A percentile compares a stretch with the other conserved stretches of the same genome.
phyloP scores from a whole-genome alignment of 2,329 filamentous ascomycete genomes.

The Fusarium chlamydosporum region DNA sequence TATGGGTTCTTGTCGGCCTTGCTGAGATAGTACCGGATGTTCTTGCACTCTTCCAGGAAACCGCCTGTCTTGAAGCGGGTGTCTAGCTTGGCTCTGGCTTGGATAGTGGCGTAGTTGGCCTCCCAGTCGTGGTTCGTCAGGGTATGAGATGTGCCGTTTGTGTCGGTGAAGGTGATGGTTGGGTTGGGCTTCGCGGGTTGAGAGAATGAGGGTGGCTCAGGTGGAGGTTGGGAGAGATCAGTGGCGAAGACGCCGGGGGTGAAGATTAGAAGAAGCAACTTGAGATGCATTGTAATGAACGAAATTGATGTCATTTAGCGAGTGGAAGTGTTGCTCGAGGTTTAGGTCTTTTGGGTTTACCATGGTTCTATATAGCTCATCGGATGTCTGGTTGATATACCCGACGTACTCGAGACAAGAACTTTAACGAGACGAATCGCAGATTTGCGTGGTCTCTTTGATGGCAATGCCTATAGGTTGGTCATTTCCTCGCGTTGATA shows the following conservation, averaged over 20 bases:
- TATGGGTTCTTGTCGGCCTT: constrained; percentile 23
- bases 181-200: background rate
- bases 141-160: constrained; percentile 2
- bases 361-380: background rate
- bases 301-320: background rate
- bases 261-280: constrained; percentile 18
- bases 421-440: background rate
- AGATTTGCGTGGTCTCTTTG: background rate
- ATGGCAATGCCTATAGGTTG: too few species aligned
- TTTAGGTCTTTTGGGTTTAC: background rate
- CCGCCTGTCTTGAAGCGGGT: constrained; percentile 21
- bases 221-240: background rate
- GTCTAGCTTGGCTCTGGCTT: background rate
- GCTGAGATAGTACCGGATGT: constrained; percentile 36
- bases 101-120: background rate
- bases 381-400: background rate
- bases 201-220: background rate
- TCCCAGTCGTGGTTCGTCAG: background rate
- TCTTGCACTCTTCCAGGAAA: constrained; percentile 33
- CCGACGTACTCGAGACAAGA: background rate
- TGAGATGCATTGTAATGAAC: background rate
- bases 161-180: constrained; percentile 1
- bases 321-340: background rate
- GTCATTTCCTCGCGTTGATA: background rate
- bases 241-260: constrained; percentile 4